A percentile compares a stretch with the other conserved stretches of the same genome.
Evolutionary conservation across 2,329 filamentous ascomycete genomes (phyloP).

Genomic region (Orbilia ellipsospora): DNA sequence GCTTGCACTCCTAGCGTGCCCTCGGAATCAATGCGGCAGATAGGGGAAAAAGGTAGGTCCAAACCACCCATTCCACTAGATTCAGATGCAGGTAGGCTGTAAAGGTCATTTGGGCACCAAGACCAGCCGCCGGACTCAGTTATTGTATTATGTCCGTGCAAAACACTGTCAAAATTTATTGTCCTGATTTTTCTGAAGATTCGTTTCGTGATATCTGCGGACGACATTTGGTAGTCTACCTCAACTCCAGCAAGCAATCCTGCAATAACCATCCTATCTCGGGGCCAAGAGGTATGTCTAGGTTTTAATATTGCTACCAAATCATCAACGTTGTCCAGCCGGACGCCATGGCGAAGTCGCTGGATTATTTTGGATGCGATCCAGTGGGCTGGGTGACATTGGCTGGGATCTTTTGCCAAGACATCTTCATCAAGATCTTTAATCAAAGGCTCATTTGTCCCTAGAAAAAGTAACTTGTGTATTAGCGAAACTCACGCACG

Average conservation of each 20-base stretch:
- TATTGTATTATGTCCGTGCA: slow-evolving; percentile 24
- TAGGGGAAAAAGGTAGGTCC: background rate
- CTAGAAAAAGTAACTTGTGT: background rate
- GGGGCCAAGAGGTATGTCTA: slow-evolving; percentile 57
- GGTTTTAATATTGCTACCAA: slow-evolving; percentile 48
- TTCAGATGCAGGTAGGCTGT: slow-evolving; percentile 8
- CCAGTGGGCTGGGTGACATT: slow-evolving; percentile 28
- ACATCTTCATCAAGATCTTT: slow-evolving; percentile 46
- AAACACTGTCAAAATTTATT: slow-evolving; percentile 4
- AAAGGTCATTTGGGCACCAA: slow-evolving; percentile 35
- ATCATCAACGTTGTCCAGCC: slow-evolving; percentile 48
- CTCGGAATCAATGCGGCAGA: background rate
- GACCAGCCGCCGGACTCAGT: slow-evolving; percentile 23
- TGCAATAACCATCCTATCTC: slow-evolving; percentile 58
- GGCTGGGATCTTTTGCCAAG: background rate
- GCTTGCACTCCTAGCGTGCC: background rate
- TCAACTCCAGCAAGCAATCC: slow-evolving; percentile 56
- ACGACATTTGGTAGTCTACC: slow-evolving; percentile 9
- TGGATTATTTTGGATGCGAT: slow-evolving; percentile 36
- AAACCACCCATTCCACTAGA: no score
- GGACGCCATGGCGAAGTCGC: slow-evolving; percentile 24
- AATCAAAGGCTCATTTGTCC: slow-evolving; percentile 10
- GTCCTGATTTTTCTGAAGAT: slow-evolving; percentile 27
- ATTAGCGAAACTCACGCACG: no score
- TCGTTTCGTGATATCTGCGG: slow-evolving; percentile 2